Evolutionary conservation across 495 filamentous ascomycete genomes (phyloP).

Genomic region (Paragyromitra xinjiangensis): DNA sequence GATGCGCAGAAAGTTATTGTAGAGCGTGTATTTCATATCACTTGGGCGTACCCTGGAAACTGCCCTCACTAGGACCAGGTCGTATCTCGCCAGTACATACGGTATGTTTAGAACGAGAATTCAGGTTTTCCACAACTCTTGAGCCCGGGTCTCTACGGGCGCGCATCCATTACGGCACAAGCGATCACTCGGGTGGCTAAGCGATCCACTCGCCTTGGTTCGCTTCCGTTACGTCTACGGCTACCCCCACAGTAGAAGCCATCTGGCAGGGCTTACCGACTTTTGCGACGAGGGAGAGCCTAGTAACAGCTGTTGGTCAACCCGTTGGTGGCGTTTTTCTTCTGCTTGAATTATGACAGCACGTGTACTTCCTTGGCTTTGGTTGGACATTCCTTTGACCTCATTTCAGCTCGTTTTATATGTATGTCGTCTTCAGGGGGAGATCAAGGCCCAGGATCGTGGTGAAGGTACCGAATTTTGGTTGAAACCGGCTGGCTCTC

Average conservation of each 20-base stretch:
- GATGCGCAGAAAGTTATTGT: too few species aligned
- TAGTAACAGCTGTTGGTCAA: background rate
- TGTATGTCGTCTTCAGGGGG: constrained; percentile 9
- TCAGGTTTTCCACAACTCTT: background rate
- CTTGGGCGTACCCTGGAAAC: too few species aligned
- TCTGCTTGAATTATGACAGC: background rate
- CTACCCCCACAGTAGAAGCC: background rate
- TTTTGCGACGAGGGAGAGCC: background rate
- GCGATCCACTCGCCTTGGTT: background rate
- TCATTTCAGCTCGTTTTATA: constrained; percentile 9
- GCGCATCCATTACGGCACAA: background rate
- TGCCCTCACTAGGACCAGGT: too few species aligned
- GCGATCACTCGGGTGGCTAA: background rate
- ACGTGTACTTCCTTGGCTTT: background rate
- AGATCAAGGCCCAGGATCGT: background rate
- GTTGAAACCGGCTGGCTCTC: background rate
- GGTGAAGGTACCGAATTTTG: background rate
- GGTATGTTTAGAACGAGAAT: too few species aligned
- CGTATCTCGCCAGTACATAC: too few species aligned
- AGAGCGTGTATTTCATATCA: too few species aligned
- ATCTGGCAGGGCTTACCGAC: background rate
- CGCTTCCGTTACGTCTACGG: background rate
- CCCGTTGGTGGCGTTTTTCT: background rate
- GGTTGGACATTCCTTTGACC: background rate
- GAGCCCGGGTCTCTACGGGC: background rate